Conservation (phyloP, 345 rosid species). For the Rhodamnia rubescens region DNA sequence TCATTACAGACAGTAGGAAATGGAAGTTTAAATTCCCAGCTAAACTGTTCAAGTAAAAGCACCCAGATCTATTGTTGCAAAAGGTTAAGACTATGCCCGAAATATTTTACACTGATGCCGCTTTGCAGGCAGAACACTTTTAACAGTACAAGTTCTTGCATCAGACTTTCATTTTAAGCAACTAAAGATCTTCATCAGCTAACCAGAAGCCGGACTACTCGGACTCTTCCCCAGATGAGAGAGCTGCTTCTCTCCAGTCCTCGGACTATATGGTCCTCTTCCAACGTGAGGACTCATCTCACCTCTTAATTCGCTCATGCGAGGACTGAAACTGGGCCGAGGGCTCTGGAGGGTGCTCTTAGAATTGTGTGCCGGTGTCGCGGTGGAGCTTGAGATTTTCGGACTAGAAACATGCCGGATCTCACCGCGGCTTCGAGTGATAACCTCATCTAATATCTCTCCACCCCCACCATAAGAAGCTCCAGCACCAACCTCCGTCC, state of each 20-base stretch:
- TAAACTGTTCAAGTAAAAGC: not conserved
- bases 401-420: slow-evolving; percentile 67
- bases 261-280: slow-evolving; percentile 37
- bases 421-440: slow-evolving; percentile 94
- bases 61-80: not conserved
- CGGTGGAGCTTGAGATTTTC: slow-evolving; percentile 55
- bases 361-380: slow-evolving; percentile 45
- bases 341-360: slow-evolving; percentile 35
- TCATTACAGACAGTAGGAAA: not conserved
- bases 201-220: not conserved
- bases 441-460: slow-evolving; percentile 79
- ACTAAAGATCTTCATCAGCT: not conserved
- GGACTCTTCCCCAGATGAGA: slow-evolving; percentile 70
- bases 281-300: slow-evolving; percentile 49
- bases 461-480: slow-evolving; percentile 46
- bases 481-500: slow-evolving; percentile 39
- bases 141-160: not conserved
- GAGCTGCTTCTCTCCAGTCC: slow-evolving; percentile 20
- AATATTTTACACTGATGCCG: not conserved
- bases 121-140: not conserved
- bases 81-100: not conserved
- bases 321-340: slow-evolving; percentile 40
- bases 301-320: slow-evolving; percentile 51
- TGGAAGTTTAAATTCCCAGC: not conserved
- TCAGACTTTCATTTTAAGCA: not conserved